Percentiles rank a stretch among this genome's conserved stretches.
These are phyloP conservation scores for Myxozyma mucilagina DNA, from an alignment of 805 yeast genomes.

Conservation along the genomic window DNA sequence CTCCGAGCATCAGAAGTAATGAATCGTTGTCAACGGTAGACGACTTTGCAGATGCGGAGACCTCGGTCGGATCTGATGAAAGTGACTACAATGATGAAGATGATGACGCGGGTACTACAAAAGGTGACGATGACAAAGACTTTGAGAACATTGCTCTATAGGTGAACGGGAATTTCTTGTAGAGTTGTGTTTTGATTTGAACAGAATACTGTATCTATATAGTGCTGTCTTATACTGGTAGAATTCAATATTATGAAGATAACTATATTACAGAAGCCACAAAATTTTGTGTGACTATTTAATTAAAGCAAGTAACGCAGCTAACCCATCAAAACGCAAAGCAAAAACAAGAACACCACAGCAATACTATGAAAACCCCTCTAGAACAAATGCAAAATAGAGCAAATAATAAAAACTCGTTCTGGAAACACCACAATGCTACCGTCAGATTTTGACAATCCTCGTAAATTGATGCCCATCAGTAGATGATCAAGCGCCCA, in stretches of 20 bases:
- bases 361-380: background rate
- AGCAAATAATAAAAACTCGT: background rate
- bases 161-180: background rate
- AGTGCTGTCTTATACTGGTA: no score
- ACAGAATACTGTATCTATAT: background rate
- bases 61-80: background rate
- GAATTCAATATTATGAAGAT: background rate
- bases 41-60: slow-evolving; percentile 19
- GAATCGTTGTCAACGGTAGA: slow-evolving; percentile 6
- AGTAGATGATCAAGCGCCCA: no score
- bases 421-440: no score
- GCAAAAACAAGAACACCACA: background rate
- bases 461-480: no score
- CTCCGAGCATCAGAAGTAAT: background rate
- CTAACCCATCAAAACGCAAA: background rate
- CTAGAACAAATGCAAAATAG: background rate
- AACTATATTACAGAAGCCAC: background rate
- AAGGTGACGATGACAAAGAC: slow-evolving; percentile 6
- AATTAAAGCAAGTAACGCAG: background rate
- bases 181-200: background rate
- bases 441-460: no score
- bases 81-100: slow-evolving; percentile 6
- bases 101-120: slow-evolving; percentile 3
- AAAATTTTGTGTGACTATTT: background rate
- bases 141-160: slow-evolving; percentile 19